Evolutionary conservation across 2,329 filamentous ascomycete species (phyloP), one percentile per base, ranked within the genome.

Genomic region (Penicillium sp.): DNA sequence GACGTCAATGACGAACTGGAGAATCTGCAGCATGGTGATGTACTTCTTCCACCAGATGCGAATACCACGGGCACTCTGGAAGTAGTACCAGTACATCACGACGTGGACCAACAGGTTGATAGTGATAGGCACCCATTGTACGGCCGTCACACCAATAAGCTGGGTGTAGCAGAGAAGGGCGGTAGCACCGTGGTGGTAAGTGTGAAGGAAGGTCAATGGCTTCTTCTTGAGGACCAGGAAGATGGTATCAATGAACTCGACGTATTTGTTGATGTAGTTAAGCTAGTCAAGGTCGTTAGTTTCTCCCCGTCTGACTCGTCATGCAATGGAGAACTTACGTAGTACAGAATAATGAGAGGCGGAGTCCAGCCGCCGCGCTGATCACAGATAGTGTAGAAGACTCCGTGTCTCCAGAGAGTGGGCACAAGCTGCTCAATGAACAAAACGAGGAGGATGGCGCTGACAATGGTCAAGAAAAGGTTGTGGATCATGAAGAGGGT

Each of bases 11-110:
- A 97, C 84, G 79, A 97, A 97, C 76, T 97, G 93, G 68, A 90
- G 85, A 76, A 97, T 97, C 79, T 97, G 93, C 71, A 97, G 88
- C 71, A 92, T 90, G 67, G 93, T 97, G 73, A 97, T 95, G 88
- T 93, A 97, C 79, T 97, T 91, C 88, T 97, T 97, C 93, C 93
- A 97, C 92, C 92, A 97, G 78, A 97, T 94, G 70, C 87, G 88
- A 76, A 97, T 85, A 65, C 94, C 94, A 66, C 93, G 91, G 51
- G 93, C 92, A 71, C 90, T 93, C 83, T 97, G 93, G 87, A 97
- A 97, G 85, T 97, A 97, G 86, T 97, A 97, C 92, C 92, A 97
- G 87, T 97, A 97, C 93, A 97, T 97, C 73, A 97, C 89, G 55
- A 97, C 93, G 79, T 97, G 93, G 51, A 97, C 93, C 61, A 85